Evolutionary conservation across 176 grass and related monocot species (phyloP).

Genomic region (Oryza rufipogon): DNA sequence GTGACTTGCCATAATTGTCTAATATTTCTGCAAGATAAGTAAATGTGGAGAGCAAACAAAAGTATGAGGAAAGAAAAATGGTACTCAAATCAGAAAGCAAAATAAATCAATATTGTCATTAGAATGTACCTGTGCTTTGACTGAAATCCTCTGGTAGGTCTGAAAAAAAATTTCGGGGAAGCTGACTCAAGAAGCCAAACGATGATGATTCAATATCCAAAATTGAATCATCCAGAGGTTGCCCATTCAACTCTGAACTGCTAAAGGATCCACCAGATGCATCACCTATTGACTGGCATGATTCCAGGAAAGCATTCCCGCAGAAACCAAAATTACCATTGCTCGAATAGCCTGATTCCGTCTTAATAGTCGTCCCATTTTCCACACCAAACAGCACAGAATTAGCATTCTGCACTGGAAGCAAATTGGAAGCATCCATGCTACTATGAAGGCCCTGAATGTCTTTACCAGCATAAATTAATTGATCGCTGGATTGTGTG

Average conservation of each 20-base stretch:
- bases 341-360: slow-evolving; percentile 70
- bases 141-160: slow-evolving; percentile 88
- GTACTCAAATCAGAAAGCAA: background rate
- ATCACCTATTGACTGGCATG: slow-evolving; percentile 78
- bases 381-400: slow-evolving; percentile 57
- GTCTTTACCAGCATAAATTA: slow-evolving; percentile 64
- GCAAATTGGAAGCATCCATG: slow-evolving; percentile 52
- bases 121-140: slow-evolving; percentile 70
- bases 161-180: slow-evolving; percentile 89
- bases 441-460: slow-evolving; percentile 55
- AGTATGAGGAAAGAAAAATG: background rate
- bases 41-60: background rate
- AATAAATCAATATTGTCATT: background rate
- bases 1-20: slow-evolving; percentile 74
- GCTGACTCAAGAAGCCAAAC: slow-evolving; percentile 81
- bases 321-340: slow-evolving; percentile 87
- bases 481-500: slow-evolving; percentile 51
- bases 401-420: slow-evolving; percentile 55
- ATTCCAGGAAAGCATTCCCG: slow-evolving; percentile 76
- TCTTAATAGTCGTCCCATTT: slow-evolving; percentile 73
- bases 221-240: slow-evolving; percentile 72
- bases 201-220: slow-evolving; percentile 80
- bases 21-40: slow-evolving; percentile 65
- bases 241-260: slow-evolving; percentile 87
- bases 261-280: slow-evolving; percentile 88